phyloP scores from a whole-genome alignment of 2,329 filamentous ascomycete species.

The Penicillium sclerotiorum region DNA sequence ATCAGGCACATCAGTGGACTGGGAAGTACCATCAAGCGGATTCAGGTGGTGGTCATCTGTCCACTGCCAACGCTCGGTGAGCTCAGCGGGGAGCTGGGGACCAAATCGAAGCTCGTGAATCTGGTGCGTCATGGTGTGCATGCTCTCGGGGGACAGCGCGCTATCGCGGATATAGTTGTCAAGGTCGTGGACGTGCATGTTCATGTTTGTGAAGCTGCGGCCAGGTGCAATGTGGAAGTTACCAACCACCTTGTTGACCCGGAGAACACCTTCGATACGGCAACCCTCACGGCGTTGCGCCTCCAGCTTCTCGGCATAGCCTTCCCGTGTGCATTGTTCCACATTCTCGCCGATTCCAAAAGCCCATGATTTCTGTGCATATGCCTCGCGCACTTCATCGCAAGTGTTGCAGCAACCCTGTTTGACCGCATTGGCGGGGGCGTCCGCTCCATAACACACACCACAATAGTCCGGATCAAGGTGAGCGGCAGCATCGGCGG shows the following conservation, averaged over 20 bases:
- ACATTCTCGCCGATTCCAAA: slow-evolving; percentile 91
- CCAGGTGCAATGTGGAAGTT: slow-evolving; percentile 99
- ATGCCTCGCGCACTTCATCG: slow-evolving; percentile 94
- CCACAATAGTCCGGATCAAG: slow-evolving; percentile 93
- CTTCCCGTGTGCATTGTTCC: slow-evolving; percentile 92
- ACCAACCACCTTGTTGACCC: slow-evolving; percentile 97
- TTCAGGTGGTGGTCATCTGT: slow-evolving; percentile 84
- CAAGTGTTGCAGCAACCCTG: slow-evolving; percentile 95
- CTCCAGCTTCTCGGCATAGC: slow-evolving; percentile 87
- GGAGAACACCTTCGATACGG: slow-evolving; percentile 85
- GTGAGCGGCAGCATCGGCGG: slow-evolving; percentile 71
- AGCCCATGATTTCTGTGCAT: slow-evolving; percentile 85
- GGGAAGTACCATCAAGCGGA: slow-evolving; percentile 78
- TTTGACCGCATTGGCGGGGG: slow-evolving; percentile 73
- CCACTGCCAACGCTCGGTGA: slow-evolving; percentile 68
- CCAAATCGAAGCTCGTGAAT: slow-evolving; percentile 92
- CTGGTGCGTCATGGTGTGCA: slow-evolving; percentile 85
- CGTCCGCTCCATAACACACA: slow-evolving; percentile 81
- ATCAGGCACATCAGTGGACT: slow-evolving; percentile 76
- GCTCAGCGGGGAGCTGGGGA: slow-evolving; percentile 77
- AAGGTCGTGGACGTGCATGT: slow-evolving; percentile 96
- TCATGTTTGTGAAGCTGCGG: slow-evolving; percentile 92
- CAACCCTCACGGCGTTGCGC: slow-evolving; percentile 89
- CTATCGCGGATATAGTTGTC: slow-evolving; percentile 84
- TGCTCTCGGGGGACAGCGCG: slow-evolving; percentile 57